These are phyloP conservation scores for Stylonectria norvegica DNA, from an alignment of 2,329 filamentous ascomycete genomes.

Conservation along the genomic window DNA sequence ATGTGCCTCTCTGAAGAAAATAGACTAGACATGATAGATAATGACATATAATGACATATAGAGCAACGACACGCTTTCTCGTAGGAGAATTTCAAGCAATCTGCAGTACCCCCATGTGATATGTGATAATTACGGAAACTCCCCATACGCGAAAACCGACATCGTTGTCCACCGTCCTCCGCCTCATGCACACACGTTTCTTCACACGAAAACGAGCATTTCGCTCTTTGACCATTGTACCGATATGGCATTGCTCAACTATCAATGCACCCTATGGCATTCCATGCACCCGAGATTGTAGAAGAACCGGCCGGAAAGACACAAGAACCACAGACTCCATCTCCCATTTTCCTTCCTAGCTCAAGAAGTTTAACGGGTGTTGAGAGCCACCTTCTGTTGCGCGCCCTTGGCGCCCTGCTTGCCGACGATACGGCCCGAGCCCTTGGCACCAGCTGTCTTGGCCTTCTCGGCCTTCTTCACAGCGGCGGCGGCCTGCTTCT, in stretches of 20 bases:
- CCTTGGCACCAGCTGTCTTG: conserved; percentile 81
- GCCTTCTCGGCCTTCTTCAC: conserved; percentile 99
- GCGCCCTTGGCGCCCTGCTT: conserved; percentile 98
- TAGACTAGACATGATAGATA: conserved; percentile 17
- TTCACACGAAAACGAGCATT: conserved; percentile 17
- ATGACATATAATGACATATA: conserved; percentile 3
- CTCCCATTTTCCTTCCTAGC: conserved; percentile 26
- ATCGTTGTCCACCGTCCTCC: conserved; percentile 9
- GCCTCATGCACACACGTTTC: conserved; percentile 9
- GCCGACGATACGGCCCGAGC: conserved; percentile 80
- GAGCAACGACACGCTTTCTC: conserved; percentile 4
- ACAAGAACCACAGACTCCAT: conserved; percentile 42
- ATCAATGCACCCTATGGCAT: conserved; percentile 42
- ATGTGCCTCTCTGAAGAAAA: conserved; percentile 1
- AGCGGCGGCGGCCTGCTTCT: conserved; percentile 83
- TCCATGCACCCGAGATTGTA: conserved; percentile 42
- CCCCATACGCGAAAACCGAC: not conserved
- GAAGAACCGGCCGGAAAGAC: conserved; percentile 42
- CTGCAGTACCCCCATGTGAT: not conserved
- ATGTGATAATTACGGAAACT: not conserved
- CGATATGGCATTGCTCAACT: conserved; percentile 38
- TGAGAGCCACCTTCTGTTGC: conserved; percentile 78
- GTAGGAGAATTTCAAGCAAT: conserved; percentile 9
- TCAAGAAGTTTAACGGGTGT: conserved; percentile 61
- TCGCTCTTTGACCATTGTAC: conserved; percentile 32